Evolutionary conservation across 768 basidiomycete genomes (phyloP).

Genomic region (Ramaria sp.): DNA sequence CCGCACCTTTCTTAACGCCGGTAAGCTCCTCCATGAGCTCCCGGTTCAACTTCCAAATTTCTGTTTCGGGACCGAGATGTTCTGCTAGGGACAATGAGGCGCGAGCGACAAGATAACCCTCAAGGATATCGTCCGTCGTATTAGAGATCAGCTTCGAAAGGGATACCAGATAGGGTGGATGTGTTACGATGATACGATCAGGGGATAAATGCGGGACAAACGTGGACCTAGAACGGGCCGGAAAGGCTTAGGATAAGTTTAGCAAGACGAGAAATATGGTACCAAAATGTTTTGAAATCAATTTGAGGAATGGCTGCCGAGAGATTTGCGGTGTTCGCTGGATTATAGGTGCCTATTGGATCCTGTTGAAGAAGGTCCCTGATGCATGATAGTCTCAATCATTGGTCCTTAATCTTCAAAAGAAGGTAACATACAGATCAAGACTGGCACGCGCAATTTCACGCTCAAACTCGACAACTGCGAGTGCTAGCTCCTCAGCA

Average conservation of each 20-base stretch:
- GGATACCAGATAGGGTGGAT: slow-evolving; percentile 62
- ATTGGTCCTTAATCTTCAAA: neutral
- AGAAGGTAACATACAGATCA: slow-evolving; percentile 48
- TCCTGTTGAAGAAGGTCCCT: slow-evolving; percentile 67
- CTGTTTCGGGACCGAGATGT: slow-evolving; percentile 62
- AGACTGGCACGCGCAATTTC: slow-evolving; percentile 68
- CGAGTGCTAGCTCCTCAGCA: slow-evolving; percentile 52
- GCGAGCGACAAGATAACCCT: slow-evolving; percentile 80
- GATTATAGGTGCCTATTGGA: slow-evolving; percentile 85
- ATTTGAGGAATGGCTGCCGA: slow-evolving; percentile 62
- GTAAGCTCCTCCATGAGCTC: slow-evolving; percentile 58
- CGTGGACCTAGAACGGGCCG: slow-evolving; percentile 32
- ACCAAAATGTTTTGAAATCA: slow-evolving; percentile 73
- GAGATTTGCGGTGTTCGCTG: slow-evolving; percentile 57
- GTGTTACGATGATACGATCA: slow-evolving; percentile 66
- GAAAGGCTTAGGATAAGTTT: neutral
- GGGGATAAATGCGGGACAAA: slow-evolving; percentile 75
- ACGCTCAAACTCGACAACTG: slow-evolving; percentile 70
- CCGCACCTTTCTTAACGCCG: slow-evolving; percentile 80
- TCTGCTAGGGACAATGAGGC: slow-evolving; percentile 58
- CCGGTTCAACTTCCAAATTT: slow-evolving; percentile 68
- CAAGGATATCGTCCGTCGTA: slow-evolving; percentile 60
- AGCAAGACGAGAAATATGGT: neutral
- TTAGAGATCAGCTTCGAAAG: slow-evolving; percentile 58
- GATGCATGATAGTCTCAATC: neutral